These are phyloP conservation scores for Oryza australiensis DNA, from an alignment of 176 grass and related monocot genomes.

Conservation along the genomic window DNA sequence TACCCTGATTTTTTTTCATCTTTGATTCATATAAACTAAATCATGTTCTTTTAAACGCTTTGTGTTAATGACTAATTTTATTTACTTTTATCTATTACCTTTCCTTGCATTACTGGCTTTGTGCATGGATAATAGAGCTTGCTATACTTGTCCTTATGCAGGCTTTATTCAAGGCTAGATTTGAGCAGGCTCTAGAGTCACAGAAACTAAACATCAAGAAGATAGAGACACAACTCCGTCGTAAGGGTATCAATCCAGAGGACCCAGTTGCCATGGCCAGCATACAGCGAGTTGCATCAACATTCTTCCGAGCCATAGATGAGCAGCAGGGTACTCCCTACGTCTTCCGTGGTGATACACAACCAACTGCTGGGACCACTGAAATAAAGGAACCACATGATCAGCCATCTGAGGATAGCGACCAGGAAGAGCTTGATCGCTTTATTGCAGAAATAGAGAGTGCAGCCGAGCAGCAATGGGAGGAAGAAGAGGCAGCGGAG, in stretches of 20 bases:
- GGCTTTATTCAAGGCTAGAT: constrained; percentile 99
- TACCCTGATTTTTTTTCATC: constrained; percentile 12
- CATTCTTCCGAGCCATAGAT: constrained; percentile 93
- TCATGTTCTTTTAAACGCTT: not conserved
- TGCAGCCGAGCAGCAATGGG: constrained; percentile 90
- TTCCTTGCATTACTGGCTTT: constrained; percentile 23
- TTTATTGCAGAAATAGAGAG: constrained; percentile 94
- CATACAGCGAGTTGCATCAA: constrained; percentile 89
- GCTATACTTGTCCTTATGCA: constrained; percentile 27
- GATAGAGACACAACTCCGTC: constrained; percentile 83
- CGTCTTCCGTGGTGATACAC: constrained; percentile 60
- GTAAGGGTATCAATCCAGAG: constrained; percentile 96
- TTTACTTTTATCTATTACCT: not conserved
- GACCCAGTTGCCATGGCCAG: constrained; percentile 97
- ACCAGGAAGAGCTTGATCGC: constrained; percentile 92
- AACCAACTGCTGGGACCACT: constrained; percentile 30
- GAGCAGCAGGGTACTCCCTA: constrained; percentile 96
- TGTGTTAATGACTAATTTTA: not conserved
- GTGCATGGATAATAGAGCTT: constrained; percentile 10
- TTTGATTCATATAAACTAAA: not conserved
- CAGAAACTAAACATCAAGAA: constrained; percentile 98
- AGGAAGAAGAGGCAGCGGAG: constrained; percentile 81
- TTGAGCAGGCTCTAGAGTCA: constrained; percentile 95
- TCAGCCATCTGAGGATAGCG: constrained; percentile 76
- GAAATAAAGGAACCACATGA: constrained; percentile 46